Evolutionary conservation across 768 basidiomycete genomes (phyloP).

Genomic region (Hypsizygus marmoreus): DNA sequence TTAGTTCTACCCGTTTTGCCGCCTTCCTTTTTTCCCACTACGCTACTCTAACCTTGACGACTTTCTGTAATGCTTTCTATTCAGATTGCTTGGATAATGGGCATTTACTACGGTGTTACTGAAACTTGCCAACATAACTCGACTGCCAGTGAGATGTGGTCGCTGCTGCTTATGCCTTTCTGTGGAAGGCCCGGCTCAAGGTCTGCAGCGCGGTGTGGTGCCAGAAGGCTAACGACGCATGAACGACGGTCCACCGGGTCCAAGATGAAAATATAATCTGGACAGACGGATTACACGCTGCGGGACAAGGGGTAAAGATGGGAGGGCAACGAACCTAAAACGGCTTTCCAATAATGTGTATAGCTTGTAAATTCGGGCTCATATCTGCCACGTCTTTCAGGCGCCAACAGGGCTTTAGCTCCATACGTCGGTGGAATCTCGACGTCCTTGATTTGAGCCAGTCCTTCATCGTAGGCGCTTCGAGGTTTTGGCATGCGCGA

Average conservation of each 20-base stretch:
- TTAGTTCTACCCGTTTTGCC: no score
- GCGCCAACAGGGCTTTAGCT: slow-evolving; percentile 40
- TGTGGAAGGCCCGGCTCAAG: slow-evolving; percentile 79
- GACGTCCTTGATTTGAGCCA: slow-evolving; percentile 17
- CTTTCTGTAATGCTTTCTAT: slow-evolving; percentile 15
- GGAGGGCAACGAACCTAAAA: slow-evolving; percentile 57
- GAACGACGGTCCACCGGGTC: slow-evolving; percentile 40
- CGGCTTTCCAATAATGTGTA: slow-evolving; percentile 84
- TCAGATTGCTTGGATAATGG: slow-evolving; percentile 17
- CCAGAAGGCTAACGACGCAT: slow-evolving; percentile 54
- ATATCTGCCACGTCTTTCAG: slow-evolving; percentile 50
- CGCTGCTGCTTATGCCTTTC: slow-evolving; percentile 77
- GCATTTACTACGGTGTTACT: slow-evolving; percentile 13
- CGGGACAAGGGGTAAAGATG: not conserved
- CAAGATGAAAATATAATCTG: slow-evolving; percentile 90
- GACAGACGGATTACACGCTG: not conserved
- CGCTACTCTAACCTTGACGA: slow-evolving; percentile 8
- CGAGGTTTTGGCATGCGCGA: slow-evolving; percentile 36
- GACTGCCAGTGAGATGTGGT: slow-evolving; percentile 80
- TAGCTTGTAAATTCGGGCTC: slow-evolving; percentile 91
- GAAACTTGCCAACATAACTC: slow-evolving; percentile 53
- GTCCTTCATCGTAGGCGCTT: slow-evolving; percentile 72
- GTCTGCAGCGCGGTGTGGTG: slow-evolving; percentile 58
- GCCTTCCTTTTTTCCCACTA: slow-evolving; percentile 13
- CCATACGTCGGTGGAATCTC: slow-evolving; percentile 46